phyloP scores from a whole-genome alignment of 805 yeast genomes.

The Cyberlindnera mrakii region DNA sequence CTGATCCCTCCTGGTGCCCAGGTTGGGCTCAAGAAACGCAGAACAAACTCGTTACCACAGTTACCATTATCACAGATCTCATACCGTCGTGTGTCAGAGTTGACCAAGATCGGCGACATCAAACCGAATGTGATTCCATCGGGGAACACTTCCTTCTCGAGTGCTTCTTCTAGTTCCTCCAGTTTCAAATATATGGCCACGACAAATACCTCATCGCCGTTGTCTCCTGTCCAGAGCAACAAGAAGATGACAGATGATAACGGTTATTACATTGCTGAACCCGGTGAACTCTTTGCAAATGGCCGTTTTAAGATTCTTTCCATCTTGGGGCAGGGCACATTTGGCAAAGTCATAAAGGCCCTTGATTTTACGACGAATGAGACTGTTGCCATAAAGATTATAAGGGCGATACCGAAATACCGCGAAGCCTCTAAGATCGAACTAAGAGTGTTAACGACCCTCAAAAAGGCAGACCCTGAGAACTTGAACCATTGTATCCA shows the following conservation, averaged over 20 bases:
- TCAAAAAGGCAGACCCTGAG: conserved; percentile 59
- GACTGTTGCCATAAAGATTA: conserved; percentile 83
- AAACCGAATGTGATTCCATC: conserved; percentile 27
- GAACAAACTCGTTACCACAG: conserved; percentile 52
- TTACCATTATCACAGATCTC: conserved; percentile 40
- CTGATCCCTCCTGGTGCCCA: conserved; percentile 8
- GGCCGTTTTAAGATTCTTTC: conserved; percentile 59
- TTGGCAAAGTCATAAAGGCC: conserved; percentile 87
- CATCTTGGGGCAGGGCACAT: conserved; percentile 86
- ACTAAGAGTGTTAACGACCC: conserved; percentile 69
- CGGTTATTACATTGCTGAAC: conserved; percentile 65
- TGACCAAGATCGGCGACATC: conserved; percentile 36
- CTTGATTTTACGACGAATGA: conserved; percentile 52
- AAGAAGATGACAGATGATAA: conserved; percentile 30
- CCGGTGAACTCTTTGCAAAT: conserved; percentile 62
- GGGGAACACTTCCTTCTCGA: conserved; percentile 2
- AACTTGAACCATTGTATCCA: conserved; percentile 77
- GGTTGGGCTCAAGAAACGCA: conserved; percentile 34
- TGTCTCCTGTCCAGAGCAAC: conserved; percentile 15
- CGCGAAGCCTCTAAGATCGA: conserved; percentile 95
- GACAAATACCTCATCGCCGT: conserved; percentile 7
- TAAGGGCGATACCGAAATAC: conserved; percentile 87
- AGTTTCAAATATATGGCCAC: conserved; percentile 1
- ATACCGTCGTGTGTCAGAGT: conserved; percentile 32
- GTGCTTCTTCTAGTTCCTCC: conserved; percentile 7